Percentiles rank a stretch among this genome's conserved stretches.
phyloP scores from a whole-genome alignment of 164 flowering plant species.

The Hamamelis virginiana region DNA sequence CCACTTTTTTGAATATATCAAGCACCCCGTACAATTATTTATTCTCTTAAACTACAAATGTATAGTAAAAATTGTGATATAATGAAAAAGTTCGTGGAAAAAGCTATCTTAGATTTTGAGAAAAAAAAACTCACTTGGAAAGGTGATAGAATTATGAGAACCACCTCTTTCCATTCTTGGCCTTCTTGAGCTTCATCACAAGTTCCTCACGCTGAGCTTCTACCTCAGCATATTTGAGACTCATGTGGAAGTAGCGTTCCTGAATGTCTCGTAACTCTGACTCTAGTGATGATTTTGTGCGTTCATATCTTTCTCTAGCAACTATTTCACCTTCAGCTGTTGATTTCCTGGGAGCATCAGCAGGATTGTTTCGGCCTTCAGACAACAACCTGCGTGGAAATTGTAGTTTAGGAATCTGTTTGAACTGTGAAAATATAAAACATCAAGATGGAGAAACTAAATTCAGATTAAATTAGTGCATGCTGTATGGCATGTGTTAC shows the following conservation, averaged over 20 bases:
- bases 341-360: constrained; percentile 25
- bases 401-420: neutral
- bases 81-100: neutral
- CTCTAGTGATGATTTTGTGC: constrained; percentile 52
- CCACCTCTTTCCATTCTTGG: constrained; percentile 57
- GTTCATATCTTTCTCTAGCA: constrained; percentile 31
- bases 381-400: constrained; percentile 37
- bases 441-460: neutral
- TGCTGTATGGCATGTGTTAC: neutral
- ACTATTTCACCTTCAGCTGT: constrained; percentile 26
- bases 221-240: constrained; percentile 85
- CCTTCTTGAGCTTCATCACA: constrained; percentile 70
- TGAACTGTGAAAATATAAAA: neutral
- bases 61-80: neutral
- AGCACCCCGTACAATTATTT: neutral
- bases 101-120: neutral
- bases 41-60: neutral
- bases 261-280: constrained; percentile 71
- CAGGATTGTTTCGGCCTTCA: constrained; percentile 25
- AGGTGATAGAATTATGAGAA: constrained; percentile 34
- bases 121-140: neutral
- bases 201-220: constrained; percentile 86
- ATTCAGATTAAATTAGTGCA: neutral
- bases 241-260: constrained; percentile 84
- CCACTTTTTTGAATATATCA: too few relatives aligned